phyloP scores from a whole-genome alignment of 129 eudicot species.

The Deinandra increscens region DNA sequence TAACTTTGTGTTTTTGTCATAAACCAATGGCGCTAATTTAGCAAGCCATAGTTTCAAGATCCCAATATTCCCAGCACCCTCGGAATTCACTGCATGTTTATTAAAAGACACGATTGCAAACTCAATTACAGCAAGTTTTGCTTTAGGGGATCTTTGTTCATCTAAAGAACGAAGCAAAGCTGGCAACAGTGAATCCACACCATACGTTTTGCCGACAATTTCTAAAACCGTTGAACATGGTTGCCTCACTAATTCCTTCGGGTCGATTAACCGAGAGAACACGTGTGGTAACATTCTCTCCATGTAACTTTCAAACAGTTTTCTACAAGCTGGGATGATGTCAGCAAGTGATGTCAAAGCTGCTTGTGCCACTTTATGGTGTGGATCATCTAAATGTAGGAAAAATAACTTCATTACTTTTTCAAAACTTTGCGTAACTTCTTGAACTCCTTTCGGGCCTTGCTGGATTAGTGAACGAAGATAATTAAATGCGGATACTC shows the following conservation, averaged over 20 bases:
- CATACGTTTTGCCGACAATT: constrained; percentile 80
- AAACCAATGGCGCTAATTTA: constrained; percentile 74
- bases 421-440: constrained; percentile 84
- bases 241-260: constrained; percentile 81
- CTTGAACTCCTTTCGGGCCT: constrained; percentile 85
- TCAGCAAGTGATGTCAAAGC: constrained; percentile 93
- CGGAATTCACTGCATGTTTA: constrained; percentile 68
- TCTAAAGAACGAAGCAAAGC: constrained; percentile 93
- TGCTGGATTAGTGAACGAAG: constrained; percentile 70
- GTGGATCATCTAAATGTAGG: constrained; percentile 94
- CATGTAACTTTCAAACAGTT: constrained; percentile 92
- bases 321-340: constrained; percentile 82
- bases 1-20: constrained; percentile 82
- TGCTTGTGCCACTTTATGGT: constrained; percentile 99
- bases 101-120: constrained; percentile 80
- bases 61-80: constrained; percentile 72
- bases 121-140: constrained; percentile 86
- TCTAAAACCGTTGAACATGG: constrained; percentile 80
- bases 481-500: constrained; percentile 94
- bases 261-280: constrained; percentile 87
- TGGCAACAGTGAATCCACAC: constrained; percentile 82
- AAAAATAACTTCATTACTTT: constrained; percentile 95
- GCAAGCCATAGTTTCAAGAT: constrained; percentile 92
- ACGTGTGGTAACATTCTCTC: constrained; percentile 94
- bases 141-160: constrained; percentile 96